These are phyloP conservation scores for Ananas comosus DNA, from an alignment of 176 grass and related monocot species.

Conservation along the genomic window DNA sequence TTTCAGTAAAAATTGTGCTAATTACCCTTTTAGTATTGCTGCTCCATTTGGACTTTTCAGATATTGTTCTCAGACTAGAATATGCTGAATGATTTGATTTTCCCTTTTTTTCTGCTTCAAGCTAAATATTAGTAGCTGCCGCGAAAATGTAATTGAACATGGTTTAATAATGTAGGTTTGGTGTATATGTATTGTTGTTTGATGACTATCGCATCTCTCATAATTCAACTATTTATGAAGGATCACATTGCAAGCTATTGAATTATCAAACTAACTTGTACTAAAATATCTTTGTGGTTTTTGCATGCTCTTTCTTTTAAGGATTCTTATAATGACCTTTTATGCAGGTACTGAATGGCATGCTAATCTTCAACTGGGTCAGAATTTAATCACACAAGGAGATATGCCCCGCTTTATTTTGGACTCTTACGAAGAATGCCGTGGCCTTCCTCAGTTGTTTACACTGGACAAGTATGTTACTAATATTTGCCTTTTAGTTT, in stretches of 20 bases:
- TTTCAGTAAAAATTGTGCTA: background rate
- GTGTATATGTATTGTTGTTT: background rate
- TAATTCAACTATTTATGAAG: background rate
- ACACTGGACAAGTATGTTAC: slow-evolving; percentile 79
- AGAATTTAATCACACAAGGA: slow-evolving; percentile 84
- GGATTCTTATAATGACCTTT: slow-evolving; percentile 7
- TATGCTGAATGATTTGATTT: background rate
- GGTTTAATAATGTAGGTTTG: too few species aligned
- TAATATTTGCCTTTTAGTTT: background rate
- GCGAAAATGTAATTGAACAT: too few species aligned
- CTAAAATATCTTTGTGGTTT: background rate
- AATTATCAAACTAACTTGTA: background rate
- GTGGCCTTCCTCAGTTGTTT: slow-evolving; percentile 74
- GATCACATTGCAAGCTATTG: background rate
- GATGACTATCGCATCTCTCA: background rate
- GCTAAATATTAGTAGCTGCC: background rate
- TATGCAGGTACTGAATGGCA: slow-evolving; percentile 63
- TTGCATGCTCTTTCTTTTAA: slow-evolving; percentile 9
- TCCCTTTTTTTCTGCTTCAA: background rate
- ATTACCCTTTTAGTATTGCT: too few species aligned
- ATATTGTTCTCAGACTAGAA: background rate
- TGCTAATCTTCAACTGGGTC: slow-evolving; percentile 66
- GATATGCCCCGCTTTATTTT: slow-evolving; percentile 98
- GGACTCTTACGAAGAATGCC: slow-evolving; percentile 99
- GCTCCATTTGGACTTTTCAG: background rate